A percentile compares a stretch with the other conserved stretches of the same genome.
These are phyloP conservation scores for Medicago arabica DNA, from an alignment of 306 rosid genomes.

Conservation along the genomic window DNA sequence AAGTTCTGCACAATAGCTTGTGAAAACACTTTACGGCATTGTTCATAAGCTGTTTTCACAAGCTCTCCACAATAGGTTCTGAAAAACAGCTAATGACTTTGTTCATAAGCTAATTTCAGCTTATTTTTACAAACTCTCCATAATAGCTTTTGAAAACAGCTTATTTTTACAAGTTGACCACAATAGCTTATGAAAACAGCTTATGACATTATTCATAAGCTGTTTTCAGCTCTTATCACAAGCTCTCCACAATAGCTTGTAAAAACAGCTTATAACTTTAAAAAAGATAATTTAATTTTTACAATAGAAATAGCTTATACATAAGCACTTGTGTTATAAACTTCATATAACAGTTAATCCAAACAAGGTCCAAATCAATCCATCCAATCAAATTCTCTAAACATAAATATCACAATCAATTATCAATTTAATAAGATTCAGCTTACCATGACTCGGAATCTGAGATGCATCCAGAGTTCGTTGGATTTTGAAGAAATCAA, in stretches of 20 bases:
- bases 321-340: background rate
- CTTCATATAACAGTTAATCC: background rate
- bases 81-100: background rate
- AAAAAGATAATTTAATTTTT: too few relatives aligned
- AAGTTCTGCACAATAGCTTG: background rate
- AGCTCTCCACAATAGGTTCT: too few relatives aligned
- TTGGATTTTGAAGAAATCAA: constrained; percentile 79
- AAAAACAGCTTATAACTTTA: too few relatives aligned
- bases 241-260: too few relatives aligned
- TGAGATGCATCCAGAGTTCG: constrained; percentile 43
- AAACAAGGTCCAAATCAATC: background rate
- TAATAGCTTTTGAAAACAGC: background rate
- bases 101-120: background rate
- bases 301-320: background rate
- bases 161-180: too few relatives aligned
- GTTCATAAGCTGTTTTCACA: background rate
- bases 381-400: background rate
- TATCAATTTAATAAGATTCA: background rate
- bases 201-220: too few relatives aligned
- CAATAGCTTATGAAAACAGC: background rate
- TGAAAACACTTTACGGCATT: background rate
- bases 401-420: background rate
- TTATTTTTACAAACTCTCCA: background rate
- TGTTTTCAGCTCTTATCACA: background rate
- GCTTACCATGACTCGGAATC: constrained; percentile 55